Base-by-base conservation (phyloP, 257 asterid genomes). In the Euphrasia confusa region DNA sequence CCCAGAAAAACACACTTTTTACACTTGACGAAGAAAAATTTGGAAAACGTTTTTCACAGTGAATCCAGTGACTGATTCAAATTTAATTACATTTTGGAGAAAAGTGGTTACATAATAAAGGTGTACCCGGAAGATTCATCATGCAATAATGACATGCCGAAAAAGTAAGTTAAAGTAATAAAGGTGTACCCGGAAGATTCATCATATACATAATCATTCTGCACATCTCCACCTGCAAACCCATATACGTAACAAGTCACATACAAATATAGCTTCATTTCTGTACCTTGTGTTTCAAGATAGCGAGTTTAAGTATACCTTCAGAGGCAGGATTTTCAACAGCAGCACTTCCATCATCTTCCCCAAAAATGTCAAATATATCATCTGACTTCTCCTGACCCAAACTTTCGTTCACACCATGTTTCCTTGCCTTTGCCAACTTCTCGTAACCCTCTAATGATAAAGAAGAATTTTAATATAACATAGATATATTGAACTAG, bases 361-460 rank as follows among this genome's bases (percentile, higher is more conserved):
- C 99, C 18, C 84, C 96, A 67, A 93, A 93, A 77, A 93, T 93
- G 75, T 89, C 99, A 70, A 79, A 80, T 13, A 68, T 71, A 40
- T 80, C 94, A 62, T 78, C 86, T 54, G 84, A 60, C 48, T 67
- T 72, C 55, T 72, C 83, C 65, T 12, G 75, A 64, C 60, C 71
- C 10, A 33, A 32, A 72, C 69, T 70, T 49, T 64, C 70, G 9
- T 78, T 58, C 55, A 65, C 35, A 67, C 78, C 88, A 7, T 59
- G 76, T 53, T 64, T 75, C 83, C 94, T 83, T 54, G 89, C 78
- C 54, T 66, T 83, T 48, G 75, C 83, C 53, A 93, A 49, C 69
- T 69, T 90, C 79, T 89, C 99, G 33, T 79, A 93, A 40, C 96
- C 99, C 84, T 85, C 99, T 89, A 83, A 60, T 65, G 52, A 74